Conservation (phyloP, 495 filamentous ascomycete genomes). For the Cercophora samala region DNA sequence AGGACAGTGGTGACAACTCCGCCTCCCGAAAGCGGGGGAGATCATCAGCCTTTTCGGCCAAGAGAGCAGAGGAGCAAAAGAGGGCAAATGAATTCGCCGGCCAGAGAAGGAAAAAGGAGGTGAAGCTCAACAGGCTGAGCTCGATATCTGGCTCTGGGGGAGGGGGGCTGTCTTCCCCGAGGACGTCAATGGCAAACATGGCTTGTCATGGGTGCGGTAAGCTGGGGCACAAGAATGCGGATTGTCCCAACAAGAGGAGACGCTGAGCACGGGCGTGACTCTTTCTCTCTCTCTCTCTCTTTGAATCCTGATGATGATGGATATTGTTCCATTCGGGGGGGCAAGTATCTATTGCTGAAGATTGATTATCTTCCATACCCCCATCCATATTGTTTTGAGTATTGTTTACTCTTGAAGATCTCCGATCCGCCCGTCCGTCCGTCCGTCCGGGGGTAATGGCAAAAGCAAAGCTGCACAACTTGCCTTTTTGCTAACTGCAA, state of each 20-base stretch:
- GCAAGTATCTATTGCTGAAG: too few relatives aligned
- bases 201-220: slow-evolving; percentile 32
- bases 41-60: slow-evolving; percentile 26
- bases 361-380: too few relatives aligned
- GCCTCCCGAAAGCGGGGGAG: slow-evolving; percentile 21
- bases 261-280: slow-evolving; percentile 16
- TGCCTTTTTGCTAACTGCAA: too few relatives aligned
- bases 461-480: too few relatives aligned
- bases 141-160: slow-evolving; percentile 47
- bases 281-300: neutral
- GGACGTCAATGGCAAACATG: slow-evolving; percentile 11
- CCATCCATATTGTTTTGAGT: too few relatives aligned
- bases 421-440: too few relatives aligned
- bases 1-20: slow-evolving; percentile 1
- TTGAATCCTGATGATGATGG: too few relatives aligned
- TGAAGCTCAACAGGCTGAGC: slow-evolving; percentile 54
- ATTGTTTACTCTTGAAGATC: too few relatives aligned
- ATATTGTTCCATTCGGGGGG: too few relatives aligned
- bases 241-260: slow-evolving; percentile 31
- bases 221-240: slow-evolving; percentile 27
- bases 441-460: too few relatives aligned
- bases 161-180: slow-evolving; percentile 19
- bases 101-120: slow-evolving; percentile 54
- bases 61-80: slow-evolving; percentile 38
- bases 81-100: slow-evolving; percentile 48